phyloP scores from a whole-genome alignment of 2,329 filamentous ascomycete species.

The Xylaria sp. region DNA sequence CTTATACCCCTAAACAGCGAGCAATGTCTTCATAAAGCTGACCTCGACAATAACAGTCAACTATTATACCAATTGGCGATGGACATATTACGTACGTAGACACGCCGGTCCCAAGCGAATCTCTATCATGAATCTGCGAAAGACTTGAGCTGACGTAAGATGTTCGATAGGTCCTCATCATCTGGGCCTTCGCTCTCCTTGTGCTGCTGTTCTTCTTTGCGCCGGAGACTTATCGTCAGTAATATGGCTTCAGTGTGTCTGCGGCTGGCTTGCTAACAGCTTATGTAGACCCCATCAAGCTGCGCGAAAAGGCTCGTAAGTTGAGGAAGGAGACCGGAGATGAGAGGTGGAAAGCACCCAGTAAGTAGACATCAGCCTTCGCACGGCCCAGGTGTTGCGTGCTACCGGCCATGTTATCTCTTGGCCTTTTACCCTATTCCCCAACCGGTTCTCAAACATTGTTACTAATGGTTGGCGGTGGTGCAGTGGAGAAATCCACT shows the following conservation, averaged over 20 bases:
- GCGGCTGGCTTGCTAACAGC: neutral
- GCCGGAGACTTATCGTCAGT: conserved; percentile 84
- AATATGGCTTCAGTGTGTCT: neutral
- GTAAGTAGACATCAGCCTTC: conserved; percentile 26
- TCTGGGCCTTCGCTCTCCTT: conserved; percentile 78
- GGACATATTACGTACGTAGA: conserved; percentile 76
- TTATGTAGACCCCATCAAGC: conserved; percentile 69
- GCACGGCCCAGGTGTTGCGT: neutral
- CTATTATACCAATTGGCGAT: conserved; percentile 77
- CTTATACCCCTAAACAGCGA: neutral
- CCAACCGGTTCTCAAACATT: neutral
- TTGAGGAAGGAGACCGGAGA: conserved; percentile 82
- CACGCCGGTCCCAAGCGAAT: neutral
- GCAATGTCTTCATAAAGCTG: neutral
- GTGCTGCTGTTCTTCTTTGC: conserved; percentile 75
- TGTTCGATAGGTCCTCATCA: conserved; percentile 69
- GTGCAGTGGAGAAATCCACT: conserved; percentile 70
- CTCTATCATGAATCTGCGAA: neutral
- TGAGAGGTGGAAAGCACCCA: conserved; percentile 77
- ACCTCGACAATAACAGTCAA: conserved; percentile 62
- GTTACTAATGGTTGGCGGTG: conserved; percentile 7
- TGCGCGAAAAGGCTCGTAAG: conserved; percentile 76
- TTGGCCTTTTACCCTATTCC: too few species aligned
- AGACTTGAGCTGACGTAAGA: conserved; percentile 26
- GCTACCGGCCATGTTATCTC: neutral